Percentiles rank a stretch among this genome's conserved stretches.
phyloP scores from a whole-genome alignment of 1,284 basidiomycete species.

The Puccinia hordei region DNA sequence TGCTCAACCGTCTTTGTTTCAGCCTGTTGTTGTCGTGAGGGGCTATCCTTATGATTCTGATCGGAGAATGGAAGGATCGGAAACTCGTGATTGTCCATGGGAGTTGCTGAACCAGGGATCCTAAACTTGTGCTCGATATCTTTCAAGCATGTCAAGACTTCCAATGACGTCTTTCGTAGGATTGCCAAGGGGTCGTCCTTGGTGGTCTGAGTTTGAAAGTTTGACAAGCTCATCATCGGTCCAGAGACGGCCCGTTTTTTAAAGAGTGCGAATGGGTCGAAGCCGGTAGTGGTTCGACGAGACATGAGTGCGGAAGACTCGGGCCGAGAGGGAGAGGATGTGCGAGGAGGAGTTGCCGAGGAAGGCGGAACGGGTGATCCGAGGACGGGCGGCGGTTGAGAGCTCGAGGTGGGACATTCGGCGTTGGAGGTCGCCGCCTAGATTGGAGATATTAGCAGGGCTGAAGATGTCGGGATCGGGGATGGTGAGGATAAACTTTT shows the following conservation, averaged over 20 bases:
- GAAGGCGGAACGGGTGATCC: slow-evolving; percentile 22
- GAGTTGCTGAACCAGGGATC: slow-evolving; percentile 52
- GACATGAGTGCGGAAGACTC: background rate
- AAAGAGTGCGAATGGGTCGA: slow-evolving; percentile 50
- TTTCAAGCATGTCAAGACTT: slow-evolving; percentile 72
- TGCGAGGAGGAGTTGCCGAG: slow-evolving; percentile 20
- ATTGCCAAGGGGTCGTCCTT: slow-evolving; percentile 66
- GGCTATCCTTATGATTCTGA: background rate
- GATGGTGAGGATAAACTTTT: slow-evolving; percentile 76
- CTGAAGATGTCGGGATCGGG: slow-evolving; percentile 63
- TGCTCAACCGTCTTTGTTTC: background rate
- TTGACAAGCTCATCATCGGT: background rate
- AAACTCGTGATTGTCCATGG: slow-evolving; percentile 61
- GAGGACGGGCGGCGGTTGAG: slow-evolving; percentile 45
- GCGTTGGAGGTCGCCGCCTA: slow-evolving; percentile 54
- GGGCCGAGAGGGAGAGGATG: slow-evolving; percentile 44
- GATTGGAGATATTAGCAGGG: slow-evolving; percentile 26
- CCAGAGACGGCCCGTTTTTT: slow-evolving; percentile 34
- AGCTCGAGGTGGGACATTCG: slow-evolving; percentile 62
- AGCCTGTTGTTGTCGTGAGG: background rate
- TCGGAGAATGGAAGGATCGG: background rate
- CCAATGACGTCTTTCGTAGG: slow-evolving; percentile 72
- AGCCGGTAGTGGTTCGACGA: background rate
- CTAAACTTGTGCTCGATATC: slow-evolving; percentile 61
- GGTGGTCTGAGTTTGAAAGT: background rate